Percentiles rank a stretch among this genome's conserved stretches.
These are phyloP conservation scores for Pterulicium gracile DNA, from an alignment of 1,284 basidiomycete species.

Conservation along the genomic window DNA sequence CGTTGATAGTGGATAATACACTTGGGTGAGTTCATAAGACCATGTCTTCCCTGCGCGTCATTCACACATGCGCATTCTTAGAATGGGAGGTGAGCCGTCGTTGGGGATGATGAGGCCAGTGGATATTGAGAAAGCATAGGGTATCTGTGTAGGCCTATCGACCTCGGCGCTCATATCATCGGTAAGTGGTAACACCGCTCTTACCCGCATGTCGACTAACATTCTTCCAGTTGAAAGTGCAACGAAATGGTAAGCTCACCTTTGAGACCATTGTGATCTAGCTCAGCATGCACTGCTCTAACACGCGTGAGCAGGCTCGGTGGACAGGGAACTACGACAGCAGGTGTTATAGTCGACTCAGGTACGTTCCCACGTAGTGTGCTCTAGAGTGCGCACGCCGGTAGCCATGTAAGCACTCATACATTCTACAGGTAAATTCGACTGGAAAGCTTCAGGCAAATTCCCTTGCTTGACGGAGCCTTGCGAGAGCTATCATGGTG, in stretches of 20 bases:
- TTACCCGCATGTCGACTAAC: too few relatives aligned
- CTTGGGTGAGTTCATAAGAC: constrained; percentile 61
- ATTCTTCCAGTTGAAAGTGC: constrained; percentile 65
- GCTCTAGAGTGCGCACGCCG: background rate
- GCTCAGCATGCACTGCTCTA: too few relatives aligned
- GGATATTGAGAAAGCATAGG: too few relatives aligned
- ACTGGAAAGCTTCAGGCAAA: constrained; percentile 41
- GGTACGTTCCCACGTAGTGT: background rate
- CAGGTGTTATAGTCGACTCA: constrained; percentile 48
- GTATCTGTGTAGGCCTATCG: constrained; percentile 51
- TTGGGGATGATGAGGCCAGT: too few relatives aligned
- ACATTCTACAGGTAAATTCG: constrained; percentile 35
- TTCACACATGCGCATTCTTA: too few relatives aligned
- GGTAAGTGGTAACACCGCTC: too few relatives aligned
- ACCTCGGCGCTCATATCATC: constrained; percentile 60
- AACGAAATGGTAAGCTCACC: constrained; percentile 77
- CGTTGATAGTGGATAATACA: constrained; percentile 65
- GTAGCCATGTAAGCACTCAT: too few relatives aligned
- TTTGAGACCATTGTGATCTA: too few relatives aligned
- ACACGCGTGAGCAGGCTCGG: too few relatives aligned
- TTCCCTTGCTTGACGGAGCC: constrained; percentile 55
- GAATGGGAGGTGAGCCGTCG: too few relatives aligned
- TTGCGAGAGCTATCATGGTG: constrained; percentile 49
- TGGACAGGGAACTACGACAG: constrained; percentile 72
- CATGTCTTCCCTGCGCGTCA: too few relatives aligned